phyloP scores from a whole-genome alignment of 768 basidiomycete species.

The Leccinum longicurvipes region DNA sequence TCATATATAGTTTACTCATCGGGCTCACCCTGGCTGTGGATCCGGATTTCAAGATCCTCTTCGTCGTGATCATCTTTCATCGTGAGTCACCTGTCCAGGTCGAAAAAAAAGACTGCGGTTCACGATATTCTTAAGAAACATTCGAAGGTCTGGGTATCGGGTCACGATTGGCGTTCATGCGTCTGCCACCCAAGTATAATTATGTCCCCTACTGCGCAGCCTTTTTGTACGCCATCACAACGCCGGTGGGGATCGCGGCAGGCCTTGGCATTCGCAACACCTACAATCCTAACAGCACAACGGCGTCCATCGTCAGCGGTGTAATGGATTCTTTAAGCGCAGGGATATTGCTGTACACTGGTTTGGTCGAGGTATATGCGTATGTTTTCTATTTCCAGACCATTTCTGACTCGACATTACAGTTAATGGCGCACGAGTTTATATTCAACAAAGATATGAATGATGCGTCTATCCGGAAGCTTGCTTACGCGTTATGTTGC shows the following conservation, averaged over 20 bases:
- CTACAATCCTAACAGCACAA: constrained; percentile 79
- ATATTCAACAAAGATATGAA: constrained; percentile 87
- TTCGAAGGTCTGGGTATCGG: constrained; percentile 96
- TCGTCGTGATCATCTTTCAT: constrained; percentile 88
- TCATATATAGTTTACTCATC: constrained; percentile 60
- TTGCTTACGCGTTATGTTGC: constrained; percentile 71
- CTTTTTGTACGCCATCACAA: constrained; percentile 68
- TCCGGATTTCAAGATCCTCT: constrained; percentile 75
- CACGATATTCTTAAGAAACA: constrained; percentile 51
- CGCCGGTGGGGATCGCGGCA: constrained; percentile 83
- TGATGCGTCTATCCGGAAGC: constrained; percentile 55
- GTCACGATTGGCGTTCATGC: constrained; percentile 78
- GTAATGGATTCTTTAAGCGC: constrained; percentile 80
- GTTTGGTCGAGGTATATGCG: constrained; percentile 67
- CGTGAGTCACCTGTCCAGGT: constrained; percentile 52
- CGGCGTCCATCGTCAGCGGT: constrained; percentile 80
- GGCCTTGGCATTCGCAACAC: constrained; percentile 73
- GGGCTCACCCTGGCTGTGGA: constrained; percentile 94
- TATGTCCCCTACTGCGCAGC: constrained; percentile 61
- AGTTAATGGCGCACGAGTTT: constrained; percentile 94
- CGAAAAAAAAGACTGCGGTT: background rate
- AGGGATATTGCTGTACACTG: constrained; percentile 87
- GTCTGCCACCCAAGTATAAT: constrained; percentile 50
- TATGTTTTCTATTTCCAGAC: background rate
- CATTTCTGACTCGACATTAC: constrained; percentile 3